phyloP scores from a whole-genome alignment of 2,329 filamentous ascomycete species.

The Aspergillus sp. region DNA sequence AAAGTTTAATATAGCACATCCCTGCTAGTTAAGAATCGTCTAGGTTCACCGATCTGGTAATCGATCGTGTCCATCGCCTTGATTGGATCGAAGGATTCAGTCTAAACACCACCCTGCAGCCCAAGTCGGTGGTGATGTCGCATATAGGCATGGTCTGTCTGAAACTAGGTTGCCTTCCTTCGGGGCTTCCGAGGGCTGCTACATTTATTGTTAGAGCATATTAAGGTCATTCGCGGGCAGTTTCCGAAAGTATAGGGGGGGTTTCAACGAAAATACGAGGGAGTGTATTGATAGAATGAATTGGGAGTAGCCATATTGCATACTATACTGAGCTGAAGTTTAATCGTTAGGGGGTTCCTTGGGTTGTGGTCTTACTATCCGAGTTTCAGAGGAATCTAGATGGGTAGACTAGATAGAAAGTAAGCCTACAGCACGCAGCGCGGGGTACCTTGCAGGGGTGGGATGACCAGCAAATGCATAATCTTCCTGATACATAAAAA shows the following conservation, averaged over 20 bases:
- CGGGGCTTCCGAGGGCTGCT: background rate
- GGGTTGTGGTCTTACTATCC: background rate
- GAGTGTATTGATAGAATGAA: background rate
- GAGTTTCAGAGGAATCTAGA: background rate
- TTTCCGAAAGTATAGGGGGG: background rate
- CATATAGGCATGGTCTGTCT: background rate
- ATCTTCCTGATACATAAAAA: background rate
- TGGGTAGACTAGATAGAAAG: background rate
- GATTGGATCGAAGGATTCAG: background rate
- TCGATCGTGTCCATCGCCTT: background rate
- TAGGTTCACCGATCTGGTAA: conserved; percentile 1
- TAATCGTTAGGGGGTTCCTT: background rate
- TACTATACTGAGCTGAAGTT: background rate
- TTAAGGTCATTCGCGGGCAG: background rate
- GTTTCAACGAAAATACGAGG: background rate
- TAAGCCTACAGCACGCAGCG: background rate
- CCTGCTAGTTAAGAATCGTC: background rate
- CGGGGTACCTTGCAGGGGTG: background rate
- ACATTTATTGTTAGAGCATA: background rate
- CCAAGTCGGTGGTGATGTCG: background rate
- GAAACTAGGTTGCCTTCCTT: background rate
- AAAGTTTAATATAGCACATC: conserved; percentile 3
- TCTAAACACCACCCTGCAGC: background rate
- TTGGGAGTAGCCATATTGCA: background rate
- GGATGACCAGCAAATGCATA: background rate